Percentiles rank a stretch among this genome's conserved stretches.
Conservation (phyloP, 345 rosid species). For the Boechera divaricarpa region DNA sequence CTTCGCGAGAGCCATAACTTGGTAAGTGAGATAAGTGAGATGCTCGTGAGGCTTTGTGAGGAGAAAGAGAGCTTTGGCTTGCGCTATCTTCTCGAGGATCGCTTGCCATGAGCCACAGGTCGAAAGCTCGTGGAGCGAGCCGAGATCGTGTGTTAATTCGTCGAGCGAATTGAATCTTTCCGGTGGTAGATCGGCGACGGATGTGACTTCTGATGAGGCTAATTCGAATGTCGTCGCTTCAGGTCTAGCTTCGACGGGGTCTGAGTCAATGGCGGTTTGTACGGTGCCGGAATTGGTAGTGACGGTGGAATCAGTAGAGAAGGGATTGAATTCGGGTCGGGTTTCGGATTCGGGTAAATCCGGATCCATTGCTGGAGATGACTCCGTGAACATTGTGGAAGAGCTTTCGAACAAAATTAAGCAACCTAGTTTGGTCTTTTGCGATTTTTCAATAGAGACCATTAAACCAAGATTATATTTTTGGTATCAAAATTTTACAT, state of each 20-base stretch:
- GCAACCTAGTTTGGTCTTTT: not conserved
- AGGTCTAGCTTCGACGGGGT: conserved; percentile 17
- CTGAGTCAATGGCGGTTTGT: conserved; percentile 2
- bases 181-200: conserved; percentile 53
- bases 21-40: conserved; percentile 83
- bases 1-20: conserved; percentile 75
- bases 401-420: not conserved
- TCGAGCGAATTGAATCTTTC: conserved; percentile 62
- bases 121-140: conserved; percentile 84
- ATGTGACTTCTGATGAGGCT: not conserved
- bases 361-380: conserved; percentile 37
- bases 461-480: too few relatives aligned
- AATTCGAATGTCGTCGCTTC: conserved; percentile 26
- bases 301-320: conserved; percentile 28
- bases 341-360: conserved; percentile 37
- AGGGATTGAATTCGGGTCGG: conserved; percentile 29
- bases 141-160: conserved; percentile 77
- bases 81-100: conserved; percentile 71
- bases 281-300: not conserved
- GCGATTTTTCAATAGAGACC: too few relatives aligned
- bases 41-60: conserved; percentile 81
- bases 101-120: conserved; percentile 89
- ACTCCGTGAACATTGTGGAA: conserved; percentile 37
- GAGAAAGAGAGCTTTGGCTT: conserved; percentile 64
- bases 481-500: too few relatives aligned